Evolutionary conservation across 352 stramenopile species (phyloP), one percentile per base, ranked within the genome.

Genomic region (Globisporangium megalacanthum): DNA sequence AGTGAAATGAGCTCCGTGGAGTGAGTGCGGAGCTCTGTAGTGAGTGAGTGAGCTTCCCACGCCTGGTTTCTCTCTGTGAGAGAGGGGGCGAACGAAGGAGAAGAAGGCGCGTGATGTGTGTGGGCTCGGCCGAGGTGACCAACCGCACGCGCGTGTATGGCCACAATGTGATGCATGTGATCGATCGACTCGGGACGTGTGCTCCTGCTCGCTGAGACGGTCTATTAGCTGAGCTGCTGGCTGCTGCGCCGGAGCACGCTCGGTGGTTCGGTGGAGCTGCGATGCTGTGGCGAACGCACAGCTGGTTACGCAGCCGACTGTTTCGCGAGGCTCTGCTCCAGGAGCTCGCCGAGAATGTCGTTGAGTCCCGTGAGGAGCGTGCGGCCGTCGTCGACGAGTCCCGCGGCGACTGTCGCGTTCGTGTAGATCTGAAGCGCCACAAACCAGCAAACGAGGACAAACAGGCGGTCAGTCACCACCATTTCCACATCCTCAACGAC

Each of bases 391-490:
- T 99, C 97, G 54, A 99, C 73, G 41, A 99, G 79, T 3, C 97
- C 98, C 41, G 98, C 97, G 13, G 96, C 95, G n/a, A 99, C 84
- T 31, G 98, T 88, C 51, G 95, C 95, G 74, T 99, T 99, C 65
- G 98, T 98, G 69, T 98, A 99, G 46, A 99, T 83, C 84, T 99
- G 89, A 63, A 92, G 67, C 11, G 14, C 8, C 71, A 73, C 14
- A 89, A 49, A n/a, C n/a, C n/a, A n/a, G n/a, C n/a, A n/a, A n/a
- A n/a, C 59, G 8, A 37, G 33, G 33, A 35, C 19, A 72, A 47
- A n/a, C n/a, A n/a, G n/a, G n/a, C n/a, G n/a, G 0, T 62, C 20
- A n/a, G 61, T 17, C 3, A 45, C 44, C 19, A 48, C 61, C 36
- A 50, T 42, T 22, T 19, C 13, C 4, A 14, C 20, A 8, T 1